phyloP scores from a whole-genome alignment of 768 basidiomycete species.

The Calocybe gangraenosa region DNA sequence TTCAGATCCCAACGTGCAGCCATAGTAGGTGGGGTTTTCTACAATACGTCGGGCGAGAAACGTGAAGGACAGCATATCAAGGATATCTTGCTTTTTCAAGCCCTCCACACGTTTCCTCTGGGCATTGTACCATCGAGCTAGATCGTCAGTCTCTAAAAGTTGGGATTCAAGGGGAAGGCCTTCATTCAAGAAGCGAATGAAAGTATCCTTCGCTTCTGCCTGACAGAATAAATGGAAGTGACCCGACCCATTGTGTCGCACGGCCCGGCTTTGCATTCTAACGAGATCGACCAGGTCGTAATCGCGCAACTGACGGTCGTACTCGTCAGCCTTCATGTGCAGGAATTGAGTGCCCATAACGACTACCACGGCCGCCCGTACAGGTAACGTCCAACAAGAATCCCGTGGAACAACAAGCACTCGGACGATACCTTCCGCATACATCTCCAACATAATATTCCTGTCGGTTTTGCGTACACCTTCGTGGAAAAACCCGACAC shows the following conservation, averaged over 20 bases:
- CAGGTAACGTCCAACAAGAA: conserved; percentile 85
- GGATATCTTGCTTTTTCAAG: conserved; percentile 56
- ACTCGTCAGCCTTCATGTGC: conserved; percentile 37
- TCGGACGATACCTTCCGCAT: conserved; percentile 71
- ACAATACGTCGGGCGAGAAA: conserved; percentile 68
- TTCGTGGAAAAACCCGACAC: conserved; percentile 85
- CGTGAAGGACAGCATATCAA: conserved; percentile 79
- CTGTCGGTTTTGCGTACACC: conserved; percentile 67
- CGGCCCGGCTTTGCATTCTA: conserved; percentile 88
- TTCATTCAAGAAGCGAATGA: conserved; percentile 79
- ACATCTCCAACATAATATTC: conserved; percentile 73
- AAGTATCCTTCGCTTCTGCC: conserved; percentile 75
- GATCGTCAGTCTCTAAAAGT: conserved; percentile 46
- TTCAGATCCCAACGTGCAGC: conserved; percentile 37
- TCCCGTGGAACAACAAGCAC: conserved; percentile 83
- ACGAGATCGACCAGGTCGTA: conserved; percentile 80
- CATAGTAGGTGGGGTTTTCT: conserved; percentile 87
- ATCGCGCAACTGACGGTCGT: conserved; percentile 69
- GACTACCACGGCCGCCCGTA: conserved; percentile 76
- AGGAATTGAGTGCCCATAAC: conserved; percentile 93
- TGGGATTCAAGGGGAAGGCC: conserved; percentile 89
- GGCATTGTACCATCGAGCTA: conserved; percentile 46
- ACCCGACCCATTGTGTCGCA: conserved; percentile 56
- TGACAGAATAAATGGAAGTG: conserved; percentile 89
- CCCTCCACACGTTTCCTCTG: conserved; percentile 35